Evolutionary conservation across 2,329 filamentous ascomycete species (phyloP).

Genomic region (Trichoderma asperellum): DNA sequence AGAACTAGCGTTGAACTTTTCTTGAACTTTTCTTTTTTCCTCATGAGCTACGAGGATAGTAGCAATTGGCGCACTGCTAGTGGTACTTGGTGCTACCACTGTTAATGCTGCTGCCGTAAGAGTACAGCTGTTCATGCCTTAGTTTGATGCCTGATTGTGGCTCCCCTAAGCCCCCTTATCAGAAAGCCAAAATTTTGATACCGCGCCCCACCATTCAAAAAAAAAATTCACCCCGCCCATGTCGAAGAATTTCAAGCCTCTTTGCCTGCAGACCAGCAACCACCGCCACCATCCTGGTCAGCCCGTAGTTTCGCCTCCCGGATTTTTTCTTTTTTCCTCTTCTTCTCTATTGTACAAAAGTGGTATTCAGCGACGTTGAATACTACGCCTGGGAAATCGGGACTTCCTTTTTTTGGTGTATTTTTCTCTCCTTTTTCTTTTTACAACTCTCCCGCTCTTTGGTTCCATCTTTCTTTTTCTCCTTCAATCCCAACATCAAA

Average conservation of each 20-base stretch:
- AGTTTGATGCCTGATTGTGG: constrained; percentile 42
- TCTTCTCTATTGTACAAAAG: constrained; percentile 24
- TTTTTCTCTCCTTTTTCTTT: constrained; percentile 27
- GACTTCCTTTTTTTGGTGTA: constrained; percentile 27
- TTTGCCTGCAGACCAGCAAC: constrained; percentile 15
- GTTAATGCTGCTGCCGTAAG: constrained; percentile 3
- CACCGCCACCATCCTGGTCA: constrained; percentile 5
- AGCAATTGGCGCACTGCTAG: neutral
- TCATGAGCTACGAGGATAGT: too few relatives aligned
- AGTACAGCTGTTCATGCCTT: constrained; percentile 39
- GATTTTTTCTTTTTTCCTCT: constrained; percentile 29
- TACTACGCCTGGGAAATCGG: constrained; percentile 26
- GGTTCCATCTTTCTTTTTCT: constrained; percentile 10
- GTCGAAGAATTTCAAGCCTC: constrained; percentile 29
- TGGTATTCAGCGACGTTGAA: constrained; percentile 28
- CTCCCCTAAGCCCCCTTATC: constrained; percentile 27
- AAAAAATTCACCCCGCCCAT: constrained; percentile 47
- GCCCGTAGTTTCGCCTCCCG: constrained; percentile 1
- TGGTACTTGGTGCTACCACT: neutral
- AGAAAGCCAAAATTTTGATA: constrained; percentile 41
- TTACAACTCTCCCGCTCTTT: neutral
- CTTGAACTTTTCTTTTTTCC: neutral
- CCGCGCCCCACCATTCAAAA: constrained; percentile 47
- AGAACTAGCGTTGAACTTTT: neutral
- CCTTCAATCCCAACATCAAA: neutral